Conservation (phyloP, 345 rosid species). For the Streptanthus diversifolius region DNA sequence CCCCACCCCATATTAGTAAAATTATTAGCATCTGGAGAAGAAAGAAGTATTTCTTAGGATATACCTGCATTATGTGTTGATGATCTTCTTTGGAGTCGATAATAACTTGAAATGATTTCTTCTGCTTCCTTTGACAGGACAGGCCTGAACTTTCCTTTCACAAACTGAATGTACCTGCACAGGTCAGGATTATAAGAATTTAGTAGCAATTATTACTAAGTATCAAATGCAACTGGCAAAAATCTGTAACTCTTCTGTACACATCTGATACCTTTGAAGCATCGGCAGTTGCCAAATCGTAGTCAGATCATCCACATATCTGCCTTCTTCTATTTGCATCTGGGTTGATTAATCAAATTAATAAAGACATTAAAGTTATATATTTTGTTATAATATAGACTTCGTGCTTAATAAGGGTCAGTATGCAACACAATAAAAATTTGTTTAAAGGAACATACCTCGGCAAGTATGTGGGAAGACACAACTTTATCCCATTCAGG, state of each 20-base stretch:
- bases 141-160: constrained; percentile 74
- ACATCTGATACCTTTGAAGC: constrained; percentile 65
- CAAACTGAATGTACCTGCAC: constrained; percentile 76
- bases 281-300: constrained; percentile 64
- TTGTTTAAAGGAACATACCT: constrained; percentile 42
- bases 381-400: not conserved
- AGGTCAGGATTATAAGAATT: not conserved
- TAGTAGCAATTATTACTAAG: not conserved
- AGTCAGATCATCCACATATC: constrained; percentile 48
- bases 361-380: not conserved
- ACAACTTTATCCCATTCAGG: constrained; percentile 99
- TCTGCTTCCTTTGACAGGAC: constrained; percentile 86
- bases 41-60: not conserved
- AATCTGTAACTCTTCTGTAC: not conserved
- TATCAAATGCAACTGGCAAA: not conserved
- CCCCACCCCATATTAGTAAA: too few relatives aligned
- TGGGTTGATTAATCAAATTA: constrained; percentile 31
- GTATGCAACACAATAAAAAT: not conserved
- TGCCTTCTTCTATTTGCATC: constrained; percentile 46
- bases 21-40: not conserved
- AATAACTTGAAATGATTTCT: constrained; percentile 78
- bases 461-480: constrained; percentile 92
- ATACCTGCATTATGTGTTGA: constrained; percentile 85
- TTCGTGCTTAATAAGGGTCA: not conserved
- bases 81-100: constrained; percentile 96